Evolutionary conservation across 305 asterid species (phyloP).

Genomic region (Lippia alba): DNA sequence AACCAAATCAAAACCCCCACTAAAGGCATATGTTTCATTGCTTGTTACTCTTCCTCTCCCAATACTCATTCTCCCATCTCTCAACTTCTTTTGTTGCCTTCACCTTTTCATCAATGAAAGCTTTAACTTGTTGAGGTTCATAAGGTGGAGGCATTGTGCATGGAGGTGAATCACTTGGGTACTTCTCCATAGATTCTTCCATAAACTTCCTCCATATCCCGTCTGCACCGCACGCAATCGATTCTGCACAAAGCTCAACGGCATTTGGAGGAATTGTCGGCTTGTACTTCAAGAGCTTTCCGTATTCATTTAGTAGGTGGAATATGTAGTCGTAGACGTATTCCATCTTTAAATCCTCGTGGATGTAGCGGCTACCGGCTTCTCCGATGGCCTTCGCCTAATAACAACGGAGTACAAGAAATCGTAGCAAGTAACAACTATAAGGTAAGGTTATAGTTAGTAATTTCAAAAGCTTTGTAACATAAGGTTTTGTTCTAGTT

Average conservation of each 20-base stretch:
- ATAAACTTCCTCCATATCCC: constrained; percentile 68
- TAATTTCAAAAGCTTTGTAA: neutral
- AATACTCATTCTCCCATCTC: constrained; percentile 67
- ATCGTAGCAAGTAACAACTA: neutral
- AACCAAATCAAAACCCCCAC: neutral
- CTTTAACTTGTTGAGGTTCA: constrained; percentile 50
- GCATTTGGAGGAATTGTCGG: constrained; percentile 67
- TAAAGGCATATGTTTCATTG: neutral
- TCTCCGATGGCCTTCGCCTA: constrained; percentile 83
- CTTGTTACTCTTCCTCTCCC: constrained; percentile 47
- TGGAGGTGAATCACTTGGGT: constrained; percentile 60
- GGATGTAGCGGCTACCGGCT: constrained; percentile 73
- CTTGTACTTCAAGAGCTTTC: constrained; percentile 68
- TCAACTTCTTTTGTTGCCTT: constrained; percentile 61
- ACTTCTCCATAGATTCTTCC: constrained; percentile 74
- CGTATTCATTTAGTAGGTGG: constrained; percentile 74
- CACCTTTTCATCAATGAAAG: constrained; percentile 48
- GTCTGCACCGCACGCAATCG: constrained; percentile 59
- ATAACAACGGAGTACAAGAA: constrained; percentile 19
- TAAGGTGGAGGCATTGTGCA: constrained; percentile 80
- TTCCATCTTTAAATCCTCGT: constrained; percentile 80
- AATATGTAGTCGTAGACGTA: constrained; percentile 74
- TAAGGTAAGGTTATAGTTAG: neutral
- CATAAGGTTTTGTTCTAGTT: too few species aligned
- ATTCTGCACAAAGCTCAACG: constrained; percentile 65